A percentile compares a stretch with the other conserved stretches of the same genome.
Evolutionary conservation across 345 rosid genomes (phyloP).

Genomic region (Gossypium rotundifolium): DNA sequence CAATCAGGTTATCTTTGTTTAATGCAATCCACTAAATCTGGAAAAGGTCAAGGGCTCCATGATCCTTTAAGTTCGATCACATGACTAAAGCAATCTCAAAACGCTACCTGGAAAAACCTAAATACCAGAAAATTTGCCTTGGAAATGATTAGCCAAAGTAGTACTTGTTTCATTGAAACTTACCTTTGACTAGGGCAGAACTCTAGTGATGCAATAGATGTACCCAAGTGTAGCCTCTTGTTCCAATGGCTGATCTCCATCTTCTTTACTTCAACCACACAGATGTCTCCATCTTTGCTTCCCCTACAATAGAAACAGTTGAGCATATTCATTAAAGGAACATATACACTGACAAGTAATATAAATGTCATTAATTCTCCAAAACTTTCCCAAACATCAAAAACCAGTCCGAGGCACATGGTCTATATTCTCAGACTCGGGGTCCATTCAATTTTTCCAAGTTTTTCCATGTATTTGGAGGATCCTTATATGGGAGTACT

Average conservation of each 20-base stretch:
- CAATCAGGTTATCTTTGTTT: neutral
- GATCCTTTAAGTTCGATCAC: neutral
- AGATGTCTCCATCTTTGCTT: conserved; percentile 85
- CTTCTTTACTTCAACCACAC: conserved; percentile 78
- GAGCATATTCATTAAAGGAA: neutral
- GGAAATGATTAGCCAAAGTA: neutral
- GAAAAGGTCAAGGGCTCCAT: neutral
- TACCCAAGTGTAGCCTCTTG: conserved; percentile 82
- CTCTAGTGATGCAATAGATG: conserved; percentile 58
- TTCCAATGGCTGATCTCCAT: conserved; percentile 89
- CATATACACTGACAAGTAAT: neutral
- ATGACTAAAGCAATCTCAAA: neutral
- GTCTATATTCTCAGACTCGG: neutral
- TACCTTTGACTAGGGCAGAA: conserved; percentile 88
- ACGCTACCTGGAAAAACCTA: neutral
- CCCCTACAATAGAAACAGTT: conserved; percentile 41
- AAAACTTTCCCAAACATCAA: neutral
- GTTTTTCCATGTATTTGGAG: neutral
- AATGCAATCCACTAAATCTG: neutral
- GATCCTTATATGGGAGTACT: neutral
- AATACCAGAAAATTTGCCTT: neutral
- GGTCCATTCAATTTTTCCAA: neutral
- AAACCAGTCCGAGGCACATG: neutral
- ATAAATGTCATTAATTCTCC: neutral
- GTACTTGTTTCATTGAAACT: neutral